Base-by-base conservation (phyloP, 495 filamentous ascomycete genomes). In the Staphylotrichum tortipilum region DNA sequence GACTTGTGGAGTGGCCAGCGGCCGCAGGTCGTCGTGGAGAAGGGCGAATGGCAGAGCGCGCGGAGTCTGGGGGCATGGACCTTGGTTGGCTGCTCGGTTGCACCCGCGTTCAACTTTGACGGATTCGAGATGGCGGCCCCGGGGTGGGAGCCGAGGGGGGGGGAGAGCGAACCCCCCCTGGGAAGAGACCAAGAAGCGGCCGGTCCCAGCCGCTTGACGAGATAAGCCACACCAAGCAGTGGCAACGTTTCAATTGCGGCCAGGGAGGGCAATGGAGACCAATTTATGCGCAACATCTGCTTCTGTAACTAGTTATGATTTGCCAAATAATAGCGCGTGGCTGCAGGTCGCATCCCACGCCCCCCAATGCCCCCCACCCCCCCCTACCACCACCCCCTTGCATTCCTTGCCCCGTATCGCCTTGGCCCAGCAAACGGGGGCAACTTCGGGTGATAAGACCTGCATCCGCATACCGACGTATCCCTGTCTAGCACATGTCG, bases 1-100 rank as follows among this genome's bases (percentile, higher is more conserved):
- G 68, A 72, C 39, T 36, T 76, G 9, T 70, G 67, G 47, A 26
- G 54, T 12, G 57, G 53, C 10, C 58, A 75, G 57, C 40, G 46
- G 8, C 73, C 73, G 14, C 73, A 76, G 56, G 55, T 68, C 9
- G 65, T 60, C 14, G 59, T 76, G 19, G 35, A 62, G n/a, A 59
- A 52, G 29, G 47, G 56, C 30, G 59, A 67, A 33, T 75, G 73
- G 72, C 71, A 74, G 60, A 57, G 62, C 22, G 71, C 69, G 0
- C 47, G 56, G 34, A 70, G 65, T 21, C 46, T 63, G 36, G 73
- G 73, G 21, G 53, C 56, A 11, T 76, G 71, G 71, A 75, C 71
- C 12, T 55, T 76, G 28, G 69, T 46, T 35, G 44, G 67, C 3
- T 66, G 61, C 36, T 54, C 67, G 11, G 67, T 71, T 8, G 64